A percentile compares a stretch with the other conserved stretches of the same genome.
These are phyloP conservation scores for Cerioporus squamosus DNA, from an alignment of 1,284 basidiomycete species.

Conservation along the genomic window DNA sequence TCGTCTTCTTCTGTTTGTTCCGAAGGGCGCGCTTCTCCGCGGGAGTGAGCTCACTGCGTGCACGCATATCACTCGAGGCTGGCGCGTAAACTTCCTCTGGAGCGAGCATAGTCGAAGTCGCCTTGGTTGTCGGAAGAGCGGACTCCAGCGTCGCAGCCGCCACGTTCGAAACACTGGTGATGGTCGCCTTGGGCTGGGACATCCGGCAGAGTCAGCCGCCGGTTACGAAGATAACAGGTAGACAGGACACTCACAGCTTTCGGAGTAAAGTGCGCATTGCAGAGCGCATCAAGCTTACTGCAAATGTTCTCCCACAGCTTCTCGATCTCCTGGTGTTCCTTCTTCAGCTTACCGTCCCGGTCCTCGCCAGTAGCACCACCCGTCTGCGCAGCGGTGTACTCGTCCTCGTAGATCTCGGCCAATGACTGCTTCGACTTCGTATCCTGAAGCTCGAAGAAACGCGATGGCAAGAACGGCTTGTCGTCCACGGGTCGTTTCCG, in stretches of 20 bases:
- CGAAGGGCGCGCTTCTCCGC: slow-evolving; percentile 79
- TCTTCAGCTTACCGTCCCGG: slow-evolving; percentile 86
- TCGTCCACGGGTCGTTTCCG: slow-evolving; percentile 80
- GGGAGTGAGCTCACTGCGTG: slow-evolving; percentile 85
- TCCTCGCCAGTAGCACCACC: slow-evolving; percentile 67
- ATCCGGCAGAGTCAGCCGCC: slow-evolving; percentile 5
- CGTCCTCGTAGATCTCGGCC: slow-evolving; percentile 96
- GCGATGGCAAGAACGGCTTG: slow-evolving; percentile 90
- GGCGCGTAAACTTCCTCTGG: slow-evolving; percentile 91
- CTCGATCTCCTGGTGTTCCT: slow-evolving; percentile 90
- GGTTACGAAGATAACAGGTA: background rate
- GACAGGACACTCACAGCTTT: slow-evolving; percentile 69
- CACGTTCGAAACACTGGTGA: slow-evolving; percentile 86
- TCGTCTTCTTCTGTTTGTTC: slow-evolving; percentile 76
- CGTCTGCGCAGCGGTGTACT: slow-evolving; percentile 75
- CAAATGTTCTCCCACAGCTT: slow-evolving; percentile 86
- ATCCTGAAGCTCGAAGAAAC: slow-evolving; percentile 90
- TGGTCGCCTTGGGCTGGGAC: slow-evolving; percentile 84
- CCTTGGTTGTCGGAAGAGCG: slow-evolving; percentile 84
- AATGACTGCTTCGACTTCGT: slow-evolving; percentile 87
- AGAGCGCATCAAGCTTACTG: slow-evolving; percentile 90
- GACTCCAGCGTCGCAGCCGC: slow-evolving; percentile 90
- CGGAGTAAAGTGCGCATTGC: slow-evolving; percentile 95
- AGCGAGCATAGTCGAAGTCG: slow-evolving; percentile 83
- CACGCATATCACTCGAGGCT: slow-evolving; percentile 54